A percentile compares a stretch with the other conserved stretches of the same genome.
These are phyloP conservation scores for Thielaviopsis punctulata DNA, from an alignment of 2,329 filamentous ascomycete genomes.

Conservation along the genomic window DNA sequence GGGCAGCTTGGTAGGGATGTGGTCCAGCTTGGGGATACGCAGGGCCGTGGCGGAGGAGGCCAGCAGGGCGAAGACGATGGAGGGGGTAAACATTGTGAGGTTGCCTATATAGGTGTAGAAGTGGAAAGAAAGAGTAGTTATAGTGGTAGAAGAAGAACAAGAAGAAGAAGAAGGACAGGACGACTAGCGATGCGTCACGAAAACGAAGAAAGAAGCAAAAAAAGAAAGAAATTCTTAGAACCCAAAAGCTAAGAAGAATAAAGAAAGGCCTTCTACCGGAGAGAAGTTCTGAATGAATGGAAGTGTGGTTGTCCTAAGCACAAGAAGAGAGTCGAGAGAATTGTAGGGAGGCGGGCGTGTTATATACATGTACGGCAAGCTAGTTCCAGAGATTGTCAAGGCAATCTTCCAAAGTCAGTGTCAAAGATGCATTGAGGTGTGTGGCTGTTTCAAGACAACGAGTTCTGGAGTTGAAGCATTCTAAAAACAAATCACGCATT, in stretches of 20 bases:
- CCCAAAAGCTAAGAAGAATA: neutral
- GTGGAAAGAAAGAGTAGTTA: neutral
- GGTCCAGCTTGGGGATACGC: neutral
- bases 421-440: too few relatives aligned
- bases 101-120: too few relatives aligned
- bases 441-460: too few relatives aligned
- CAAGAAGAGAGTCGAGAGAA: too few relatives aligned
- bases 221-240: neutral
- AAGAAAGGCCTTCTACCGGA: neutral
- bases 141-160: neutral
- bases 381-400: too few relatives aligned
- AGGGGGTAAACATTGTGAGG: neutral
- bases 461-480: too few relatives aligned
- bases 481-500: too few relatives aligned
- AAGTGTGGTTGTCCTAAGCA: too few relatives aligned
- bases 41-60: neutral
- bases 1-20: neutral
- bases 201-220: neutral
- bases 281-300: neutral
- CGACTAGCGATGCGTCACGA: neutral
- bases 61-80: neutral
- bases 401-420: too few relatives aligned
- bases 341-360: too few relatives aligned
- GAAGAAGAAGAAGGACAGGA: neutral
- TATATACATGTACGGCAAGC: too few relatives aligned